Percentiles rank a stretch among this genome's conserved stretches.
Conservation (phyloP, 2,329 filamentous ascomycete genomes). For the Arthroderma uncinatum region DNA sequence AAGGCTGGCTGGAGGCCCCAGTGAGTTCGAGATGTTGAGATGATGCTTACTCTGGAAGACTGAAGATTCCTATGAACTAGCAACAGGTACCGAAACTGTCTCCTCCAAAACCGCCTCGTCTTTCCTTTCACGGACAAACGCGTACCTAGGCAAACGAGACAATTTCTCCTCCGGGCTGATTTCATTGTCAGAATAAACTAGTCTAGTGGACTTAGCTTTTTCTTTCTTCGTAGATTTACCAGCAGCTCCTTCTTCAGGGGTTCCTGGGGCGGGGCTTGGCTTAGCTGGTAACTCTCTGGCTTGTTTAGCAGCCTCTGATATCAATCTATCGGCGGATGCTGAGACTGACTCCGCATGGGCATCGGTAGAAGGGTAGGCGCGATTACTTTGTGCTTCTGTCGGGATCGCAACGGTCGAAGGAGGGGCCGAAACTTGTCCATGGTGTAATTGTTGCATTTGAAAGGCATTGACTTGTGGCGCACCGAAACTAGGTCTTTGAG, state of each 20-base stretch:
- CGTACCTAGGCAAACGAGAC: constrained; percentile 66
- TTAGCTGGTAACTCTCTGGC: constrained; percentile 31
- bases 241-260: constrained; percentile 22
- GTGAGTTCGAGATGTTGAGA: constrained; percentile 3
- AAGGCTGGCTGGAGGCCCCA: constrained; percentile 15
- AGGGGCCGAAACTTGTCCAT: constrained; percentile 36
- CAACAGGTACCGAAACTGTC: constrained; percentile 25
- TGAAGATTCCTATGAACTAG: constrained; percentile 26
- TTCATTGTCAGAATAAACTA: constrained; percentile 73
- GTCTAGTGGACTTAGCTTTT: constrained; percentile 51
- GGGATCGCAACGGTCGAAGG: constrained; percentile 18
- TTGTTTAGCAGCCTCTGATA: constrained; percentile 38
- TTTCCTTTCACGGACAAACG: constrained; percentile 45
- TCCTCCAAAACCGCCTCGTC: constrained; percentile 28
- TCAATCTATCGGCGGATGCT: constrained; percentile 42
- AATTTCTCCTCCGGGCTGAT: constrained; percentile 83
- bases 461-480: constrained; percentile 43
- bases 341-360: constrained; percentile 27
- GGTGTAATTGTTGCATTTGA: constrained; percentile 48
- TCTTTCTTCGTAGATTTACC: constrained; percentile 56
- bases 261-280: constrained; percentile 22
- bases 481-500: constrained; percentile 49
- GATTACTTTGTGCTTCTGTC: constrained; percentile 14
- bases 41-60: constrained; percentile 11
- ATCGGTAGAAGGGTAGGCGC: constrained; percentile 19